Evolutionary conservation across 1,284 basidiomycete species (phyloP).

Genomic region (Takashimella koratensis): DNA sequence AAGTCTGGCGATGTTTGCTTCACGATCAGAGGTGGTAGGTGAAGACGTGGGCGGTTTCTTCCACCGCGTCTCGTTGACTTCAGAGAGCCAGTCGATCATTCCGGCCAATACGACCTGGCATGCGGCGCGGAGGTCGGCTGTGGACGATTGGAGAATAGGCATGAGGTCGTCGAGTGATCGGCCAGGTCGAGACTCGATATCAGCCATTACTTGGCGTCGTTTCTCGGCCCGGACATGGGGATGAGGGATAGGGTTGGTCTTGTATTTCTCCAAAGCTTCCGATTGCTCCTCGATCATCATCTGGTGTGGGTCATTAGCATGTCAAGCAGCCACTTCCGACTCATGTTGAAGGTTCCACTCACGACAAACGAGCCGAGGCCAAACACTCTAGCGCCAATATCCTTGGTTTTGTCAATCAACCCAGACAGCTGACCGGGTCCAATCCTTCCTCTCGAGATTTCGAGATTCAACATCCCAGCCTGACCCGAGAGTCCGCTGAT

Average conservation of each 20-base stretch:
- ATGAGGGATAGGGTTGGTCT: slow-evolving; percentile 13
- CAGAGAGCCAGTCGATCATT: slow-evolving; percentile 47
- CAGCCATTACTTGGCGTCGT: background rate
- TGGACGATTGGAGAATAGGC: slow-evolving; percentile 53
- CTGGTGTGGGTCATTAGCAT: slow-evolving; percentile 14
- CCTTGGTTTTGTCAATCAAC: slow-evolving; percentile 39
- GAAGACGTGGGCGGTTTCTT: slow-evolving; percentile 26
- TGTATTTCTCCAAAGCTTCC: slow-evolving; percentile 5
- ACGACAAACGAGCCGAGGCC: slow-evolving; percentile 38
- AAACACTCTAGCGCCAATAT: slow-evolving; percentile 32
- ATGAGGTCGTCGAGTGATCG: slow-evolving; percentile 49
- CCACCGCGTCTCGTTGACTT: slow-evolving; percentile 56
- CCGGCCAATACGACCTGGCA: slow-evolving; percentile 47
- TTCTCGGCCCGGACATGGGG: slow-evolving; percentile 7
- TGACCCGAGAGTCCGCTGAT: slow-evolving; percentile 30
- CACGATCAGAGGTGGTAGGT: slow-evolving; percentile 41
- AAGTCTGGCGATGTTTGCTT: slow-evolving; percentile 49
- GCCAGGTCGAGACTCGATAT: slow-evolving; percentile 7
- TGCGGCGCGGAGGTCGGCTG: slow-evolving; percentile 51
- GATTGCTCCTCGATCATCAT: slow-evolving; percentile 33
- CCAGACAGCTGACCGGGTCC: slow-evolving; percentile 45
- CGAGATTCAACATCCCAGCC: slow-evolving; percentile 47
- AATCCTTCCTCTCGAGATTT: slow-evolving; percentile 50
- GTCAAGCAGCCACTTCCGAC: no score
- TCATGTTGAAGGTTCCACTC: slow-evolving; percentile 5